These are phyloP conservation scores for Aureobasidium leucospermi DNA, from an alignment of 2,329 filamentous ascomycete species.

Conservation along the genomic window DNA sequence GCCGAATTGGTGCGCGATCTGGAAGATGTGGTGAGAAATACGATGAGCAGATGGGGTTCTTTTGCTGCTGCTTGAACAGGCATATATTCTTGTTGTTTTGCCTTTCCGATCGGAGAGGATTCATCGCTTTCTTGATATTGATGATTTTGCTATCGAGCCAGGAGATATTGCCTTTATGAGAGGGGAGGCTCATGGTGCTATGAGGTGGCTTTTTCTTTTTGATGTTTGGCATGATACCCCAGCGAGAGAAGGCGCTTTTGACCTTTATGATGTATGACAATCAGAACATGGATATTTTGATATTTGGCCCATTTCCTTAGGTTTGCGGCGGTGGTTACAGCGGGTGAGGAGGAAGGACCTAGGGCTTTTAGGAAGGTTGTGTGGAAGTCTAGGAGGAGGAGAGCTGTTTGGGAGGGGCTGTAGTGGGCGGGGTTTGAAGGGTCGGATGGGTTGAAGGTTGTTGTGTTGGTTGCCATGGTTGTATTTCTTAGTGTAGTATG, in stretches of 20 bases:
- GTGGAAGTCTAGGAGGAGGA: conserved; percentile 30
- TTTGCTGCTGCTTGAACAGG: neutral
- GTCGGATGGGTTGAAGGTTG: neutral
- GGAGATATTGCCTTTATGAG: neutral
- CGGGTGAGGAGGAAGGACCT: conserved; percentile 14
- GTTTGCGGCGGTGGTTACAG: conserved; percentile 19
- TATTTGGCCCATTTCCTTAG: conserved; percentile 24
- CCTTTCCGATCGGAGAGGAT: neutral
- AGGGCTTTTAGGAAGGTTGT: conserved; percentile 17
- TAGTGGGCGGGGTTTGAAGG: conserved; percentile 19
- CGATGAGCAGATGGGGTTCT: conserved; percentile 5
- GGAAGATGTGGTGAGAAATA: conserved; percentile 2
- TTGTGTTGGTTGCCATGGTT: no score
- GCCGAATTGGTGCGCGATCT: conserved; percentile 22
- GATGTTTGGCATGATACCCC: conserved; percentile 1
- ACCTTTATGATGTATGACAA: neutral
- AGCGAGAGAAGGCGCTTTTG: neutral
- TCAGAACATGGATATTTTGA: conserved; percentile 22
- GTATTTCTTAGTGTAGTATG: no score
- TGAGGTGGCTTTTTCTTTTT: neutral
- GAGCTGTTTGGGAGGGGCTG: conserved; percentile 22
- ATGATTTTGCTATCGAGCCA: neutral
- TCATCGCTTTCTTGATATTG: neutral
- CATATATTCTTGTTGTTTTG: neutral
- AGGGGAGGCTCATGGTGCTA: neutral